Percentiles rank a stretch among this genome's conserved stretches.
phyloP scores from a whole-genome alignment of 2,329 filamentous ascomycete species.

The Metarhizium sp. region DNA sequence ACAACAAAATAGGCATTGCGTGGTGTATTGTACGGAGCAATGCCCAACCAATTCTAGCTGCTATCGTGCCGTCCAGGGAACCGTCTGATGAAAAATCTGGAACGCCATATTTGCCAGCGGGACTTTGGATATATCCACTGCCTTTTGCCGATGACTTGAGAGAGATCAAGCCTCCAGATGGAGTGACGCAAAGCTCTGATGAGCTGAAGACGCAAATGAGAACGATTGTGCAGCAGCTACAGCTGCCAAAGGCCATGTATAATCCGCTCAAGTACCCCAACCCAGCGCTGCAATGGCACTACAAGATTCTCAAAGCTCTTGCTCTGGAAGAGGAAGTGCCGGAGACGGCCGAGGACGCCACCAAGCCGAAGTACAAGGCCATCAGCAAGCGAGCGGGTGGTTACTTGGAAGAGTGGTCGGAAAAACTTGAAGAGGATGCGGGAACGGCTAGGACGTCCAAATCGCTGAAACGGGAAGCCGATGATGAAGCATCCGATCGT shows the following conservation, averaged over 20 bases:
- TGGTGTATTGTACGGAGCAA: slow-evolving; percentile 86
- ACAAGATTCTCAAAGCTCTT: slow-evolving; percentile 82
- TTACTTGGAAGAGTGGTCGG: slow-evolving; percentile 70
- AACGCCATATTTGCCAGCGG: slow-evolving; percentile 65
- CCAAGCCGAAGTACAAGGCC: slow-evolving; percentile 72
- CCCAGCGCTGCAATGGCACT: slow-evolving; percentile 92
- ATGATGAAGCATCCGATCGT: slow-evolving; percentile 29
- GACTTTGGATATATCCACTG: slow-evolving; percentile 80
- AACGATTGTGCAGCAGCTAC: slow-evolving; percentile 71
- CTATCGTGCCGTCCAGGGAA: slow-evolving; percentile 68
- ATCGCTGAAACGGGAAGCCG: slow-evolving; percentile 42
- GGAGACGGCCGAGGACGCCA: slow-evolving; percentile 64
- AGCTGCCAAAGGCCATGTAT: slow-evolving; percentile 78
- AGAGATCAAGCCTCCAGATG: slow-evolving; percentile 54
- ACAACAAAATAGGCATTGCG: slow-evolving; percentile 73
- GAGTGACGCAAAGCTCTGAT: slow-evolving; percentile 50
- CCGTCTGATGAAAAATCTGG: slow-evolving; percentile 53
- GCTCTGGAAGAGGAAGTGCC: slow-evolving; percentile 89
- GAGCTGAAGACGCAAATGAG: slow-evolving; percentile 74
- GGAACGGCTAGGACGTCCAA: slow-evolving; percentile 25
- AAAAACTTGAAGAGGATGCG: slow-evolving; percentile 51
- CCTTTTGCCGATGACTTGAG: slow-evolving; percentile 87
- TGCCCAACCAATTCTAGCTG: slow-evolving; percentile 68
- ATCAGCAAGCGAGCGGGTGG: slow-evolving; percentile 82
- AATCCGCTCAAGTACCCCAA: slow-evolving; percentile 86